phyloP scores from a whole-genome alignment of 2,329 filamentous ascomycete species.

The Hymenoscyphus fructigenus region DNA sequence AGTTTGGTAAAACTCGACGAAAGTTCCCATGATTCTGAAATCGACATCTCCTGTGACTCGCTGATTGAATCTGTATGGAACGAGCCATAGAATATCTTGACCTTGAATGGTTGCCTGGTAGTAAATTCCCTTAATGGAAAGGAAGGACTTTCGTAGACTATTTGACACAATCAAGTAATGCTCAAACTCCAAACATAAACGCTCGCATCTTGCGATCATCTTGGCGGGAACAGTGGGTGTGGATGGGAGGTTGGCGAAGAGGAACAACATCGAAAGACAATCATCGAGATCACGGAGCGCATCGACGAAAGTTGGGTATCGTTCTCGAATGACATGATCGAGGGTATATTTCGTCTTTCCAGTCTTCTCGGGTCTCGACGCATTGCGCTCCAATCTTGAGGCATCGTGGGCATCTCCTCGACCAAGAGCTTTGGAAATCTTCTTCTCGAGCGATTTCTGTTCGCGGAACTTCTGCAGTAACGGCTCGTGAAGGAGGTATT shows the following conservation, averaged over 20 bases:
- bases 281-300: constrained; percentile 93
- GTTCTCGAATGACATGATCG: constrained; percentile 96
- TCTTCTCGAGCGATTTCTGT: constrained; percentile 95
- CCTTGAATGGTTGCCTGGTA: constrained; percentile 97
- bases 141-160: constrained; percentile 90
- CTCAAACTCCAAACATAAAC: constrained; percentile 91
- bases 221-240: constrained; percentile 87
- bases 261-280: constrained; percentile 92
- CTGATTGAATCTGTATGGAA: constrained; percentile 98
- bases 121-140: constrained; percentile 99
- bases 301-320: constrained; percentile 95
- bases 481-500: constrained; percentile 96
- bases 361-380: constrained; percentile 83
- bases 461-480: constrained; percentile 93
- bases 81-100: constrained; percentile 94
- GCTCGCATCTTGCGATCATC: constrained; percentile 93
- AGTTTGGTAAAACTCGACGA: constrained; percentile 98
- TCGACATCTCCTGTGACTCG: constrained; percentile 90
- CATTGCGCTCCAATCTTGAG: constrained; percentile 81
- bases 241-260: constrained; percentile 94
- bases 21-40: constrained; percentile 98
- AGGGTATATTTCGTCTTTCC: constrained; percentile 86
- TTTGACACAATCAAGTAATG: constrained; percentile 94
- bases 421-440: constrained; percentile 89
- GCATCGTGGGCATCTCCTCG: constrained; percentile 90